Base-by-base conservation (phyloP, 768 basidiomycete genomes). In the Suillus hirtellus region DNA sequence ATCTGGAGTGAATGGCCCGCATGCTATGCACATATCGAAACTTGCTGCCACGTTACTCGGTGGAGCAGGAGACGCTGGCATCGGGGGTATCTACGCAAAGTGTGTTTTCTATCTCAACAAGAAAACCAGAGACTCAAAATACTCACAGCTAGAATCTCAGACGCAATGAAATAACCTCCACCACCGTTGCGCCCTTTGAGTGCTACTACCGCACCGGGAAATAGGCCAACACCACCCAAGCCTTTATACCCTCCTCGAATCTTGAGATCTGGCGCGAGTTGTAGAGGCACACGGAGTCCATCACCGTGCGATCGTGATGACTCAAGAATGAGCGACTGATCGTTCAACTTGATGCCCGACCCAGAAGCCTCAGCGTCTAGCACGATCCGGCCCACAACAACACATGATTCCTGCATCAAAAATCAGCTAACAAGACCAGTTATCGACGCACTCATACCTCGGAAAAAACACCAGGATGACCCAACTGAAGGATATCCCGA, bases 121-220 rank as follows among this genome's bases (percentile, higher is more conserved):
- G 17, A 42, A 43, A 58, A 31, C 24, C 3, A 19, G 15, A 42
- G 6, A 19, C 11, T 31, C 3, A 6, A 3, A 24, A 17, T 6
- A 47, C 58, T 14, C 71, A 98, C 96, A 67, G 87, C 78, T 43
- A 97, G 74, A 10, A 96, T 79, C 69, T 98, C 95, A 31, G 86
- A 85, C 0, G 90, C 96, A 11, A 86, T 80, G 71, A 98, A 99
- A 78, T 87, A 87, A 3, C 88, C 90, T 6, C 93, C 95, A 2
- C 95, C 93, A 1, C 95, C 95, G 74, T 99, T 99, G 72, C 84
- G 86, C 0, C 97, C 97, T 65, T 87, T 92, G 38, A 98, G 71
- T 0, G 90, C 95, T 1, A 89, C 89, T 59, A 99, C 86, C 35
- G 88, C 88, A 4, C 97, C 97, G 5, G 95, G 94, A 71, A 96